These are phyloP conservation scores for Diutina ranongensis DNA, from an alignment of 1,139 yeast species.

Conservation along the genomic window DNA sequence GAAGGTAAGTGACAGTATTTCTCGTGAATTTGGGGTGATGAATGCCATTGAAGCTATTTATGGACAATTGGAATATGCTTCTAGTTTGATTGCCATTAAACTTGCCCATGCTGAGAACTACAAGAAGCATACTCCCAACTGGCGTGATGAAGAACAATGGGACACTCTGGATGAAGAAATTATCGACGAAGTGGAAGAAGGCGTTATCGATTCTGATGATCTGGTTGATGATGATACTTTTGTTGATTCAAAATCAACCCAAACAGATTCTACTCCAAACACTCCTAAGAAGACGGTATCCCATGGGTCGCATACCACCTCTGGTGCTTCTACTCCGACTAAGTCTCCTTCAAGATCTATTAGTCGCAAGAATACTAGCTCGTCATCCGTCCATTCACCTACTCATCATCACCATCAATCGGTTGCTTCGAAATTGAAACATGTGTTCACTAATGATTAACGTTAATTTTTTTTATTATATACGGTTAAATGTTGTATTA, in stretches of 20 bases:
- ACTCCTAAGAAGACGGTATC: too few relatives aligned
- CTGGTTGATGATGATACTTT: background rate
- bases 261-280: background rate
- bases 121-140: slow-evolving; percentile 6
- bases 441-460: background rate
- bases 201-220: background rate
- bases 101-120: background rate
- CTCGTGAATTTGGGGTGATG: slow-evolving; percentile 66
- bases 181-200: background rate
- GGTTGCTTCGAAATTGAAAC: background rate
- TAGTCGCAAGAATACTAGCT: background rate
- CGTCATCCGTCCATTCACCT: too few relatives aligned
- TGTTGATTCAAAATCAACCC: background rate
- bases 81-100: slow-evolving; percentile 2
- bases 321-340: background rate
- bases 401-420: too few relatives aligned
- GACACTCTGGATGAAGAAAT: slow-evolving; percentile 1
- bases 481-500: background rate
- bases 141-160: slow-evolving; percentile 5
- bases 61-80: slow-evolving; percentile 68
- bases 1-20: slow-evolving; percentile 47
- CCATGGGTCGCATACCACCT: too few relatives aligned
- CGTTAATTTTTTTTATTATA: background rate
- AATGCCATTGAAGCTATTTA: slow-evolving; percentile 70
- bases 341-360: background rate